These are phyloP conservation scores for Tolypocladium guangdongense DNA, from an alignment of 2,329 filamentous ascomycete genomes.

Conservation along the genomic window DNA sequence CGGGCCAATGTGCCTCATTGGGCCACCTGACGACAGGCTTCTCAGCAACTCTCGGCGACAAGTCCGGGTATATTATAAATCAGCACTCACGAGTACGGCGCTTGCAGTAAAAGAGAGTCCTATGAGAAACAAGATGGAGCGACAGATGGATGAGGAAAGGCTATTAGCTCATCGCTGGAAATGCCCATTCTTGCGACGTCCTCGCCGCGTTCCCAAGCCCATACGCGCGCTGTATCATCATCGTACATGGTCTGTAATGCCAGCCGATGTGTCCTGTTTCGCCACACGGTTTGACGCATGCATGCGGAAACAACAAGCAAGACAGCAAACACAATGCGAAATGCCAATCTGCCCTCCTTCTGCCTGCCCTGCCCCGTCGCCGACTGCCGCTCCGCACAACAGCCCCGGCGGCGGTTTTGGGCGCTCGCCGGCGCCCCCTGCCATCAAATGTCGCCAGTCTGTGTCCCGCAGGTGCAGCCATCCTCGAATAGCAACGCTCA, in stretches of 20 bases:
- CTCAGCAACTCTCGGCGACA: no score
- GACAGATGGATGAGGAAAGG: background rate
- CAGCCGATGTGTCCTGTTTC: background rate
- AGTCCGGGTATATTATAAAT: background rate
- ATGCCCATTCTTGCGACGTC: no score
- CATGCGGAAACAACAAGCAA: background rate
- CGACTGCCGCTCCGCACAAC: background rate
- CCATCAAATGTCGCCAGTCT: background rate
- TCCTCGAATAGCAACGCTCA: background rate
- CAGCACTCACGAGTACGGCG: no score
- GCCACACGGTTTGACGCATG: constrained; percentile 1
- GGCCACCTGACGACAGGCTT: background rate
- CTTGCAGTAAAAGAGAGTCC: background rate
- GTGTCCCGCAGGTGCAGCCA: background rate
- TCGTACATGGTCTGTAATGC: background rate
- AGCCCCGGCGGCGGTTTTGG: background rate
- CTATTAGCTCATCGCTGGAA: background rate
- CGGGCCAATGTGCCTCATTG: background rate
- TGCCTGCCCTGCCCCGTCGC: background rate
- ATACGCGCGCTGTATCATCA: no score
- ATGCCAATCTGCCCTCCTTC: background rate
- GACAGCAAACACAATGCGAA: background rate
- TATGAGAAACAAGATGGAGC: background rate
- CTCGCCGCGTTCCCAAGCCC: no score
- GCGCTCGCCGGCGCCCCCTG: background rate